Base-by-base conservation (phyloP, 768 basidiomycete species). In the Podaxis pistillaris region DNA sequence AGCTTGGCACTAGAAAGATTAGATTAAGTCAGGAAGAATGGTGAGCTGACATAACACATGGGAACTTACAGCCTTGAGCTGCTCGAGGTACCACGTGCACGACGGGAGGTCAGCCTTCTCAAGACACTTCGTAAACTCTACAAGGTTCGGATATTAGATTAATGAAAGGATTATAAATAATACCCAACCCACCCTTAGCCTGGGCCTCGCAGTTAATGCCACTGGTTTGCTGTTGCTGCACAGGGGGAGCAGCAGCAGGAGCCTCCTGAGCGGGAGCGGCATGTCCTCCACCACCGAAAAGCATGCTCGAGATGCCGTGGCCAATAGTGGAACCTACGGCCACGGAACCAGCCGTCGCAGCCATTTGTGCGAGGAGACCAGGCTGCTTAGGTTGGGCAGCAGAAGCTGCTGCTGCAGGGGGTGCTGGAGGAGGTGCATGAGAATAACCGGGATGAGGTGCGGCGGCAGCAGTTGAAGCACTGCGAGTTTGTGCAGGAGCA, bases 291-390 rank as follows among this genome's bases (percentile, higher is more conserved):
- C 91, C 87, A 52, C 94, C 94, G 68, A 95, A 96, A 64, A 96
- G 85, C 92, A 95, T 93, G 73, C 74, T 83, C 46, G 91, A 93
- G 66, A 96, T 71, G n/a, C 94, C 94, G 71, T 96, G 94, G 50
- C 93, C 94, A 65, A 96, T 85, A 60, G 87, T 88, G 7, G 91
- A 94, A 26, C 94, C 94, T 54, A 93, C 79, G 4, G 93, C 94
- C 55, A 96, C 93, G 62, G 91, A 91, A 64, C 93, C 94, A 28
- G 93, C 94, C 5, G 94, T 93, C 4, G 91, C 90, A 58, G 93
- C 93, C 91, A 94, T 94, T 70, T 91, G 89, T 0, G 85, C 81
- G 17, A 94, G 60, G 82, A 94, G 79, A 13, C 93, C 92, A 1
- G 93, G 92, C 64, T 83, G 78, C 63, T 79, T 70, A 1, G 82